phyloP scores from a whole-genome alignment of 2,329 filamentous ascomycete genomes.

The Plenodomus lindquistii region DNA sequence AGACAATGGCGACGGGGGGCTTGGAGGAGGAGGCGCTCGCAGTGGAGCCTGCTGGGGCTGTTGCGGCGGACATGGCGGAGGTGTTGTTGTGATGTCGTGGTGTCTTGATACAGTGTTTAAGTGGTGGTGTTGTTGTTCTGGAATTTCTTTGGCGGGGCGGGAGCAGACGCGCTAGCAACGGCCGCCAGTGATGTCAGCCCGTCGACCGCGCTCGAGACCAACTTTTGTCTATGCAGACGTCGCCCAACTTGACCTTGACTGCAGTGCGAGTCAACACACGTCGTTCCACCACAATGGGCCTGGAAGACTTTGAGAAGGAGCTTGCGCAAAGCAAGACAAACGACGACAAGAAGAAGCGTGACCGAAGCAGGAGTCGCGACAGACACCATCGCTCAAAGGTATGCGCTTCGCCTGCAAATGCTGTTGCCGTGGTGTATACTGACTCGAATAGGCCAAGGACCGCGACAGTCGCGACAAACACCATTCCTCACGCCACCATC shows the following conservation, averaged over 20 bases:
- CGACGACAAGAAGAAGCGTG: slow-evolving; percentile 53
- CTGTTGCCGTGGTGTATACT: background rate
- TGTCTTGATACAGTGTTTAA: background rate
- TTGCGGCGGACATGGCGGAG: slow-evolving; percentile 48
- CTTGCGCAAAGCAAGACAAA: slow-evolving; percentile 68
- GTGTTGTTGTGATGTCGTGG: background rate
- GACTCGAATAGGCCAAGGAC: slow-evolving; percentile 34
- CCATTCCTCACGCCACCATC: slow-evolving; percentile 49
- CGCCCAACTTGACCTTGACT: slow-evolving; percentile 2
- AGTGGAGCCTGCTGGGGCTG: slow-evolving; percentile 18
- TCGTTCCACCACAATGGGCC: slow-evolving; percentile 51
- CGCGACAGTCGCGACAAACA: slow-evolving; percentile 51
- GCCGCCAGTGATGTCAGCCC: slow-evolving; percentile 31
- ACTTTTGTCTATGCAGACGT: background rate
- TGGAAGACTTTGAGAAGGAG: slow-evolving; percentile 77
- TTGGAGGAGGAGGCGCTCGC: slow-evolving; percentile 13
- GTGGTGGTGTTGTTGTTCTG: background rate
- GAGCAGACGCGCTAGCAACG: slow-evolving; percentile 12
- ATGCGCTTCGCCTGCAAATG: background rate
- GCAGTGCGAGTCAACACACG: background rate
- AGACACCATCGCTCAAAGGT: slow-evolving; percentile 36
- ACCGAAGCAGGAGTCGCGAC: slow-evolving; percentile 49
- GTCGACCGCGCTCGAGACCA: slow-evolving; percentile 4
- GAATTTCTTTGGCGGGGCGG: slow-evolving; percentile 42
- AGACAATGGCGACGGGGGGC: slow-evolving; percentile 78